Conservation (phyloP, 2,329 filamentous ascomycete genomes). For the Chaetomiaceae sp. region DNA sequence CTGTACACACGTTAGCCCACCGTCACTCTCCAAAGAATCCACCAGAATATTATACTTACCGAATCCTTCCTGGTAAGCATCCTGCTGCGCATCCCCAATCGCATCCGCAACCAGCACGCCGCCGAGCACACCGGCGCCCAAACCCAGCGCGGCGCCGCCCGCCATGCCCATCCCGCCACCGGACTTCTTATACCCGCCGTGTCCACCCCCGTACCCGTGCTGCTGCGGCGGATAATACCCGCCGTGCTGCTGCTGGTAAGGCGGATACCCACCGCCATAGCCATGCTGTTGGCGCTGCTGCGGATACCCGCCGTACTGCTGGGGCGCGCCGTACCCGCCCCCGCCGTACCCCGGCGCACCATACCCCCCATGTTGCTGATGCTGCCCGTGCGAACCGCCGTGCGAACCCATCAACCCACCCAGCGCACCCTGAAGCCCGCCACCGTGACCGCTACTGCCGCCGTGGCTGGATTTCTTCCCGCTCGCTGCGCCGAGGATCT, state of each 20-base stretch:
- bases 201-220: conserved; percentile 35
- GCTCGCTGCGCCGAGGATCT: conserved; percentile 47
- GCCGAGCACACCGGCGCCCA: conserved; percentile 77
- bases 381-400: not conserved
- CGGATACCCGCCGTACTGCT: not conserved
- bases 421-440: conserved; percentile 27
- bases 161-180: conserved; percentile 11
- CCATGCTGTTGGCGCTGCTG: not conserved
- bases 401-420: conserved; percentile 6
- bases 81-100: conserved; percentile 57
- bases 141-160: conserved; percentile 71
- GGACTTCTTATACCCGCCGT: conserved; percentile 30
- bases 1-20: conserved; percentile 24
- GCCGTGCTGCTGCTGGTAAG: not conserved
- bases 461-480: conserved; percentile 40
- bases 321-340: no score
- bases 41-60: conserved; percentile 19
- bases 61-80: conserved; percentile 53
- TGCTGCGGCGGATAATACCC: conserved; percentile 21
- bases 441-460: conserved; percentile 29
- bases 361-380: conserved; percentile 9
- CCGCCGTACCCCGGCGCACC: no score
- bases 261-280: not conserved
- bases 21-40: conserved; percentile 20
- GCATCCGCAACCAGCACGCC: conserved; percentile 68